Conservation (phyloP, 345 rosid genomes). For the Gossypium australe region DNA sequence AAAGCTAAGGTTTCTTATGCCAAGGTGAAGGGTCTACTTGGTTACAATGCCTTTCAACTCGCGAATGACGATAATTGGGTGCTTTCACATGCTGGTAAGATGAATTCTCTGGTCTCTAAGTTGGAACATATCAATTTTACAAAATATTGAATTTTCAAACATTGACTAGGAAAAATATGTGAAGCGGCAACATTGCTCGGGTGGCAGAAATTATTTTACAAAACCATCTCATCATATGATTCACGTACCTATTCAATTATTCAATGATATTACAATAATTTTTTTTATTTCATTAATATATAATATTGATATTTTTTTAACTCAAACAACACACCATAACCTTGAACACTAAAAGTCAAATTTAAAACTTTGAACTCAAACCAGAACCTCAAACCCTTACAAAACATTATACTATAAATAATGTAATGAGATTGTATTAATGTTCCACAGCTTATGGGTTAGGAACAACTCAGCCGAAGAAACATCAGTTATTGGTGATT, state of each 20-base stretch:
- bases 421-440: background rate
- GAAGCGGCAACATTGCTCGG: background rate
- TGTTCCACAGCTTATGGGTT: background rate
- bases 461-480: background rate
- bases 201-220: too few species aligned
- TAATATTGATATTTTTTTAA: too few species aligned
- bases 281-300: too few species aligned
- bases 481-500: background rate
- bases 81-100: constrained; percentile 25
- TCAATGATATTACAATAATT: too few species aligned
- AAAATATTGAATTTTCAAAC: background rate
- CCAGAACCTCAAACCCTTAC: too few species aligned
- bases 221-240: too few species aligned
- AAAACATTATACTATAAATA: background rate
- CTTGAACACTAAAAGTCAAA: too few species aligned
- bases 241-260: too few species aligned
- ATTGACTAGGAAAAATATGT: background rate
- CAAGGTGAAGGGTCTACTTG: constrained; percentile 30
- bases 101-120: background rate
- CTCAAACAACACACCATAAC: too few species aligned
- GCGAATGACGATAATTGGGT: constrained; percentile 32
- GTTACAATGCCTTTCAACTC: constrained; percentile 33
- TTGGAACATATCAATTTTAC: background rate
- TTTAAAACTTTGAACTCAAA: too few species aligned
- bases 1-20: constrained; percentile 34